phyloP scores from a whole-genome alignment of 2,329 filamentous ascomycete genomes.

The Parasarocladium wereldwijsianum region DNA sequence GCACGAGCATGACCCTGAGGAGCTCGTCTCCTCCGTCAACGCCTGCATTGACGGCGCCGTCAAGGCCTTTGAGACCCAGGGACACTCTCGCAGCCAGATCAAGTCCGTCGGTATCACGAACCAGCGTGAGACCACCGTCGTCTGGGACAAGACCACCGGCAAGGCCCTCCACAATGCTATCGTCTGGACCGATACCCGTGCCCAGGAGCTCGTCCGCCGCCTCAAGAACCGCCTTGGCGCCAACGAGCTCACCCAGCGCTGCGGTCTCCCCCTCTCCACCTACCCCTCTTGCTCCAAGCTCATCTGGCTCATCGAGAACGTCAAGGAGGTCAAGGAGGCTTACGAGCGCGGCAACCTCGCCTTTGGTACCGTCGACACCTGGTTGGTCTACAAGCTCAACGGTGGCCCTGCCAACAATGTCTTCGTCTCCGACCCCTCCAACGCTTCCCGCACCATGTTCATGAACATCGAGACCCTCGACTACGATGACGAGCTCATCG shows the following conservation, averaged over 20 bases:
- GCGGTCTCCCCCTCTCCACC: constrained; percentile 66
- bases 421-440: constrained; percentile 65
- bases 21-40: constrained; percentile 58
- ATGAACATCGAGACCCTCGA: constrained; percentile 65
- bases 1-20: constrained; percentile 72
- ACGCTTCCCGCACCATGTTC: constrained; percentile 79
- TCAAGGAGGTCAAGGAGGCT: constrained; percentile 49
- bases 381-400: constrained; percentile 69
- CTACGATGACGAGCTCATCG: constrained; percentile 58
- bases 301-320: constrained; percentile 60
- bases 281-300: constrained; percentile 71
- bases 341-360: constrained; percentile 59
- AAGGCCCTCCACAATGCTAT: constrained; percentile 69
- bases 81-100: constrained; percentile 53
- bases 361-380: constrained; percentile 71
- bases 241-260: constrained; percentile 50
- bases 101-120: constrained; percentile 69
- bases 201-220: constrained; percentile 55
- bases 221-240: constrained; percentile 53
- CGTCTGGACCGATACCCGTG: constrained; percentile 75
- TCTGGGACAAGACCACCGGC: constrained; percentile 66
- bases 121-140: constrained; percentile 68
- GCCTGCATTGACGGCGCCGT: constrained; percentile 64
- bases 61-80: constrained; percentile 50
- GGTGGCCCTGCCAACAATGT: constrained; percentile 48